Percentiles rank a stretch among this genome's conserved stretches.
Evolutionary conservation across 441 rosid species (phyloP).

Genomic region (Aleurites moluccanus): DNA sequence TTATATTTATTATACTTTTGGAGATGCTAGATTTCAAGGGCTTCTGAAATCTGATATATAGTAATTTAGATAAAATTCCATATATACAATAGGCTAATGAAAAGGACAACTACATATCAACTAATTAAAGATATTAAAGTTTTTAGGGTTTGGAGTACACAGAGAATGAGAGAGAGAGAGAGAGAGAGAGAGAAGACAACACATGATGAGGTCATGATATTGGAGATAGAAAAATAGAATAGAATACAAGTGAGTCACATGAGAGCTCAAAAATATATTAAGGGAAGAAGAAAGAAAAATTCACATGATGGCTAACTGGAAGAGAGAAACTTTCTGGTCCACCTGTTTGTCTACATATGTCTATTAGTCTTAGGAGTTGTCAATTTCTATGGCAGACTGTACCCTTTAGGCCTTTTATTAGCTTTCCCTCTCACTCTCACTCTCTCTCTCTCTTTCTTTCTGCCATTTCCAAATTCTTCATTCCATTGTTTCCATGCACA

Average conservation of each 20-base stretch:
- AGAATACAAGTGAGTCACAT: neutral
- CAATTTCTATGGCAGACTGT: conserved; percentile 31
- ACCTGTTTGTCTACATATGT: conserved; percentile 32
- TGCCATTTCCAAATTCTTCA: conserved; percentile 29
- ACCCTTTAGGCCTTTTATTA: neutral
- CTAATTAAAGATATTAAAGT: neutral
- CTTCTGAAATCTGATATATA: too few species aligned
- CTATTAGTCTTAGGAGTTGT: conserved; percentile 33
- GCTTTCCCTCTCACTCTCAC: neutral
- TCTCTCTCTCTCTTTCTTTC: neutral
- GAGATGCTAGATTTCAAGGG: too few species aligned
- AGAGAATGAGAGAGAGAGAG: conserved; percentile 7
- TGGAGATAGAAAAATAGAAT: neutral
- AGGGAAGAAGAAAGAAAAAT: neutral
- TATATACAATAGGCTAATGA: neutral
- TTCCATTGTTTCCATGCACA: conserved; percentile 31
- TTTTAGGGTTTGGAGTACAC: too few species aligned
- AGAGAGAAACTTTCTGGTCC: conserved; percentile 30
- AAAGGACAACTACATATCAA: neutral
- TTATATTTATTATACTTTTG: too few species aligned
- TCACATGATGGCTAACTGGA: conserved; percentile 29
- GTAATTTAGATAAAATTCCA: neutral
- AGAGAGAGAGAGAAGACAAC: neutral
- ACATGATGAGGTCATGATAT: conserved; percentile 43
- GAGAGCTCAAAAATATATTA: conserved; percentile 1